Evolutionary conservation across 768 basidiomycete species (phyloP), one percentile per base, ranked within the genome.

Genomic region (Leccinellum rugosiceps): DNA sequence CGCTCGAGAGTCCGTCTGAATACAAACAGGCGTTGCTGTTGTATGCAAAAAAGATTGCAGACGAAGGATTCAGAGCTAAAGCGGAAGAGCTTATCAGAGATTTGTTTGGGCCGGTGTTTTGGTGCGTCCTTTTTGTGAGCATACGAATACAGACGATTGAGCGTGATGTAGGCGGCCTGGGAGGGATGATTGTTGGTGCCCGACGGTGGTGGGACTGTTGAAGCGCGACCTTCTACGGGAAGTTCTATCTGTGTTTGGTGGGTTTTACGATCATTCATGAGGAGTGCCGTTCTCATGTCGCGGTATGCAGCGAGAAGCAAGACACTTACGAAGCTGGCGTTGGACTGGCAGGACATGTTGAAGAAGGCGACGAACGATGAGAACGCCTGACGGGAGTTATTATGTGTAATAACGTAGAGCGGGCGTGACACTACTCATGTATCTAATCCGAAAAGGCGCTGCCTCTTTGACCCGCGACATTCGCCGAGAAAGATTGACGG

Each of bases 51-150:
- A 86, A 84, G 74, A 77, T 98, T 43, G 92, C 89, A 34, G 92
- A 97, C 61, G 94, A 96, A 69, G 94, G 90, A 0, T 94, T 93
- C 70, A 78, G 83, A 59, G 88, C 77, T 35, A 94, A 95, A 70
- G 94, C 86, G 17, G 95, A 97, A 70, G 96, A 98, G 71, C 72
- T 99, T 55, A 82, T 96, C 50, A 88, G 83, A 71, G 97, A 98
- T 61, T 78, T 98, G 52, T 86, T 90, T 64, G 94, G 95, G 15
- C 95, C 94, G 0, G 76, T 94, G 38, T 96, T 92, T 73, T 89
- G 86, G 95, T 95, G 67, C 57, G 90, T 81, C 52, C 6, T 6
- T 14, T 19, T 17, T 26, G 19, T 44, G 25, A 56, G 58, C 43
- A 10, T 23, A 13, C n/a, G n/a, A 35, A 55, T 45, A 59, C 19